Evolutionary conservation across 2,329 filamentous ascomycete species (phyloP).

Genomic region (Pseudogymnoascus sp.): DNA sequence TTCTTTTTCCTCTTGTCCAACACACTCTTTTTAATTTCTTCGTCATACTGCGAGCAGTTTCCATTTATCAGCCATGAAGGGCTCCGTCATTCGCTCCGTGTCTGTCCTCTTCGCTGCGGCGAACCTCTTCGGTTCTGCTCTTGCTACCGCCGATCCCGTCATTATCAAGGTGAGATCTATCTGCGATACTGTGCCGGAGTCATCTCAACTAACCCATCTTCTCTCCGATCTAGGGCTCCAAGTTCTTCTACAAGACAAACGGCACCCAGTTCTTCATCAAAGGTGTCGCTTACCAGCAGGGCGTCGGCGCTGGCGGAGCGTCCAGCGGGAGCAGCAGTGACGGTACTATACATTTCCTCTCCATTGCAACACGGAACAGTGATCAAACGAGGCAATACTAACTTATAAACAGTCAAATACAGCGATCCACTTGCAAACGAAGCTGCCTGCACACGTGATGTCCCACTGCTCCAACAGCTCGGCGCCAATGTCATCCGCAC

Average conservation of each 20-base stretch:
- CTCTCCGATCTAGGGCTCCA: conserved; percentile 20
- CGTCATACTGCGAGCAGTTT: neutral
- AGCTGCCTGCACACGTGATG: conserved; percentile 68
- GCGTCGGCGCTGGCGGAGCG: conserved; percentile 45
- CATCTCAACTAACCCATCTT: neutral
- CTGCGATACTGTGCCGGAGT: neutral
- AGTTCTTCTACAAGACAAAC: conserved; percentile 37
- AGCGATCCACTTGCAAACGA: conserved; percentile 72
- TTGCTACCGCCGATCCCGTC: conserved; percentile 46
- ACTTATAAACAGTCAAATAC: conserved; percentile 42
- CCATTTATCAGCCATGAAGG: neutral
- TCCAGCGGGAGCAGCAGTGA: neutral
- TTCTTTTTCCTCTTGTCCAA: neutral
- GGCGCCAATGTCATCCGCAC: conserved; percentile 89
- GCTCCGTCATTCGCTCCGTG: conserved; percentile 1
- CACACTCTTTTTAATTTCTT: neutral
- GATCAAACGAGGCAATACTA: neutral
- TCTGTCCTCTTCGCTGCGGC: conserved; percentile 38
- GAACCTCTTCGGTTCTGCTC: conserved; percentile 37
- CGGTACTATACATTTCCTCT: neutral
- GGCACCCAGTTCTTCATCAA: conserved; percentile 83
- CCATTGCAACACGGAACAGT: conserved; percentile 15
- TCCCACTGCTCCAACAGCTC: conserved; percentile 68
- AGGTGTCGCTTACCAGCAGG: conserved; percentile 91
- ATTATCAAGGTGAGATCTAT: conserved; percentile 32